phyloP scores from a whole-genome alignment of 352 stramenopile species.

The Phytophthora kernoviae region DNA sequence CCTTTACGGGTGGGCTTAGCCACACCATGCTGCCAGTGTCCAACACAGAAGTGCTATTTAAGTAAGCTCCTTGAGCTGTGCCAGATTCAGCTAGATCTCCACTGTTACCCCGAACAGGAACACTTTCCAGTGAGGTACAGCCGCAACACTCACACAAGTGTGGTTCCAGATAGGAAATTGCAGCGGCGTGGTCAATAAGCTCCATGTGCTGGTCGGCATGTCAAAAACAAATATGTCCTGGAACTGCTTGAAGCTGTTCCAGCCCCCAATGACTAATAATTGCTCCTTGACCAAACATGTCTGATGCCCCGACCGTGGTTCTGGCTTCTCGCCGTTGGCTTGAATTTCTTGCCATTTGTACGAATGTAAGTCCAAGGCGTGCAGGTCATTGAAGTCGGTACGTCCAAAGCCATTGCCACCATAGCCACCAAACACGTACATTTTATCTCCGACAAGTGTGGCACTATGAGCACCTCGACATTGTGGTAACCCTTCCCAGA shows the following conservation, averaged over 20 bases:
- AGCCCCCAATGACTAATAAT: constrained; percentile 95
- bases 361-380: constrained; percentile 90
- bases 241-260: constrained; percentile 96
- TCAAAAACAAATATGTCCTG: constrained; percentile 96
- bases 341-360: constrained; percentile 92
- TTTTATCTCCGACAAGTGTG: constrained; percentile 86
- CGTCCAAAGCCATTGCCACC: constrained; percentile 94
- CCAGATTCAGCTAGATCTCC: constrained; percentile 90
- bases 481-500: constrained; percentile 90
- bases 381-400: constrained; percentile 96
- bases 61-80: constrained; percentile 87
- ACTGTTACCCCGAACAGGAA: constrained; percentile 98
- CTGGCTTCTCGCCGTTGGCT: constrained; percentile 88
- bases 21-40: constrained; percentile 91
- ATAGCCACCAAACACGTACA: constrained; percentile 97
- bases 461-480: constrained; percentile 93
- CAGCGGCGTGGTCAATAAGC: constrained; percentile 52
- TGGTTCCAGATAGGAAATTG: constrained; percentile 93
- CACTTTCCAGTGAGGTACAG: constrained; percentile 97
- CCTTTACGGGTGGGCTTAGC: constrained; percentile 64
- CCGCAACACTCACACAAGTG: constrained; percentile 91
- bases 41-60: constrained; percentile 91
- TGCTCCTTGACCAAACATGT: constrained; percentile 89
- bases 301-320: constrained; percentile 93
- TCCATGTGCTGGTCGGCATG: constrained; percentile 88